A percentile compares a stretch with the other conserved stretches of the same genome.
These are phyloP conservation scores for Suillus luteus DNA, from an alignment of 768 basidiomycete species.

Conservation along the genomic window DNA sequence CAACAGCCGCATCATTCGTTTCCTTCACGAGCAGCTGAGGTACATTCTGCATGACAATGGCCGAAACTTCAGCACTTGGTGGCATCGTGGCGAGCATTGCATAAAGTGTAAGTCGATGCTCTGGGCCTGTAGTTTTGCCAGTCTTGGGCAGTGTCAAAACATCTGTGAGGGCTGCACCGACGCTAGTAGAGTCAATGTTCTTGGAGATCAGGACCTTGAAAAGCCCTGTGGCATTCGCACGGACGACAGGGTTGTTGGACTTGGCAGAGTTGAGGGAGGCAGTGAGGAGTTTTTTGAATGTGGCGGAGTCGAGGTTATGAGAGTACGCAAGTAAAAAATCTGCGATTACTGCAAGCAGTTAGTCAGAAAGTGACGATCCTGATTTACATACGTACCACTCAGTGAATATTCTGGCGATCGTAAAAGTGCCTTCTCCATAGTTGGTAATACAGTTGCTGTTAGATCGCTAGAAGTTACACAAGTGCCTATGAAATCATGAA, in stretches of 20 bases:
- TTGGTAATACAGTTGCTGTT: conserved; percentile 57
- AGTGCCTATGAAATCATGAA: conserved; percentile 61
- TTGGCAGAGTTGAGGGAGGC: conserved; percentile 70
- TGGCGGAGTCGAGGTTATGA: conserved; percentile 47
- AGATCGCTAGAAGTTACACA: conserved; percentile 57
- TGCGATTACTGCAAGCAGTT: conserved; percentile 45
- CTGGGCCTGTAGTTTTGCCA: conserved; percentile 85
- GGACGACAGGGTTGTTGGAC: conserved; percentile 66
- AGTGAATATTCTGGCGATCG: conserved; percentile 82
- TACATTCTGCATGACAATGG: conserved; percentile 41
- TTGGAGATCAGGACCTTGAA: conserved; percentile 51
- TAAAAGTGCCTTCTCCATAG: conserved; percentile 77
- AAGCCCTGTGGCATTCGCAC: conserved; percentile 55
- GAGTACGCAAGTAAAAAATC: conserved; percentile 60
- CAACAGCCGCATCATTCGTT: conserved; percentile 65
- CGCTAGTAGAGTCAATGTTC: conserved; percentile 38
- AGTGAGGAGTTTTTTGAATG: conserved; percentile 56
- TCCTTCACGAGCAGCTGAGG: conserved; percentile 67
- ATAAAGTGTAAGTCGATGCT: conserved; percentile 82
- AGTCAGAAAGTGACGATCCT: background rate
- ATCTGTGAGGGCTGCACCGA: conserved; percentile 57
- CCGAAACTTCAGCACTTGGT: conserved; percentile 51
- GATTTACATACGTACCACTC: conserved; percentile 44
- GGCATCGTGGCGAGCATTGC: conserved; percentile 65
- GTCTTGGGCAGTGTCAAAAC: conserved; percentile 72